Evolutionary conservation across 2,329 filamentous ascomycete species (phyloP).

Genomic region (Aspergillus pseudoglaucus): DNA sequence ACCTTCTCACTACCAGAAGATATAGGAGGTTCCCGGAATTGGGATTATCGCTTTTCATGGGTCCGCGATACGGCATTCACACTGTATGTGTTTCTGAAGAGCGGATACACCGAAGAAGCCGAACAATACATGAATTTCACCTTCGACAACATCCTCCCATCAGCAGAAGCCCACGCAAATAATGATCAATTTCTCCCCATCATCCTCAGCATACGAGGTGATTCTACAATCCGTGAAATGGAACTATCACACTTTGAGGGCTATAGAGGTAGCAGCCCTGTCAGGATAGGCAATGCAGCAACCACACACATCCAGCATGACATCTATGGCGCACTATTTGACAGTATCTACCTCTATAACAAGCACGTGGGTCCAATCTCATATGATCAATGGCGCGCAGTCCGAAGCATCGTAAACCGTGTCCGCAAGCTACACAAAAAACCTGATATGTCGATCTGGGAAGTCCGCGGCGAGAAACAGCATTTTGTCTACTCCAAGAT

Average conservation of each 20-base stretch:
- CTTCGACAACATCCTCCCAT: constrained; percentile 55
- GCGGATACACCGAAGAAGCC: constrained; percentile 69
- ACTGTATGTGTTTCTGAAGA: constrained; percentile 66
- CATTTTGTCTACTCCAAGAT: constrained; percentile 75
- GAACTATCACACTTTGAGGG: constrained; percentile 66
- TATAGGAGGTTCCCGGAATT: constrained; percentile 57
- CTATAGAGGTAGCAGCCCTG: constrained; percentile 63
- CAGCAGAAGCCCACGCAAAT: constrained; percentile 43
- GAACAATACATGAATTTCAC: constrained; percentile 76
- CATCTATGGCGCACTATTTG: constrained; percentile 73
- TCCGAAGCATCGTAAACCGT: constrained; percentile 65
- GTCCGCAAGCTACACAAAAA: constrained; percentile 61
- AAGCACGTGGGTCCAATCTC: constrained; percentile 70
- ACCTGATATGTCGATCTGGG: constrained; percentile 78
- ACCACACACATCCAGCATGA: constrained; percentile 72
- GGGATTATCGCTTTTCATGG: constrained; percentile 58
- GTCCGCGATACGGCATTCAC: constrained; percentile 72
- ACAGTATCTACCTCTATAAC: constrained; percentile 71
- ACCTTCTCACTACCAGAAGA: constrained; percentile 73
- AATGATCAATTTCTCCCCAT: constrained; percentile 56
- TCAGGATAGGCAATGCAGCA: constrained; percentile 70
- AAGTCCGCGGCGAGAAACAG: constrained; percentile 68
- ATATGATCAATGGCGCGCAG: constrained; percentile 68
- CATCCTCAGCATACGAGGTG: constrained; percentile 74
- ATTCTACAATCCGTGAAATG: constrained; percentile 65